These are phyloP conservation scores for Neonectria punicea DNA, from an alignment of 2,329 filamentous ascomycete genomes.

Conservation along the genomic window DNA sequence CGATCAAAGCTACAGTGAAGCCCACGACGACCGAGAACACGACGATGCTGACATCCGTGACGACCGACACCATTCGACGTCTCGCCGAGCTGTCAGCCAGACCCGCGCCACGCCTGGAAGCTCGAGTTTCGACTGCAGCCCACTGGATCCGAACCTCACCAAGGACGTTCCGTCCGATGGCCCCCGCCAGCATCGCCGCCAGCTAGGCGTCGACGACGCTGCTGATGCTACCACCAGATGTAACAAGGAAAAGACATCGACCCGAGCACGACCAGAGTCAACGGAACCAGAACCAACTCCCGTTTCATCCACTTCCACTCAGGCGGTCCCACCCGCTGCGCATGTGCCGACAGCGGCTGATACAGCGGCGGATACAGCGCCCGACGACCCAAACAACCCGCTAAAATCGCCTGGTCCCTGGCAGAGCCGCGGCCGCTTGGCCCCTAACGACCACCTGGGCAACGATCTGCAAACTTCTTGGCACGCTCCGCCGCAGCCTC, in stretches of 20 bases:
- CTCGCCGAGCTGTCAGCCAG: slow-evolving; percentile 36
- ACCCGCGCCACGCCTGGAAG: slow-evolving; percentile 32
- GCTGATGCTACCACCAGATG: not conserved
- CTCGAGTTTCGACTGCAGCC: slow-evolving; percentile 29
- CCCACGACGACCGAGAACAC: slow-evolving; percentile 25
- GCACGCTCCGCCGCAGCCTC: slow-evolving; percentile 27
- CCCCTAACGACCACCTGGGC: slow-evolving; percentile 38
- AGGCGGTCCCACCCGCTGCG: slow-evolving; percentile 36
- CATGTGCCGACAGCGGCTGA: slow-evolving; percentile 27
- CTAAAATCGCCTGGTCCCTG: slow-evolving; percentile 33
- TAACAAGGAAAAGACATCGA: not conserved
- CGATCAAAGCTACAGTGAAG: slow-evolving; percentile 4
- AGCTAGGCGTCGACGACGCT: not conserved
- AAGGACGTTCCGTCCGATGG: not conserved
- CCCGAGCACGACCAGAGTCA: slow-evolving; percentile 1
- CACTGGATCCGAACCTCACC: slow-evolving; percentile 10
- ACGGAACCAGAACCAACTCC: slow-evolving; percentile 9
- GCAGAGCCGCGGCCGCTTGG: slow-evolving; percentile 36
- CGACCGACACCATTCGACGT: slow-evolving; percentile 24
- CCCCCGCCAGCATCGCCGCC: not conserved
- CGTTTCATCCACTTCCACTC: slow-evolving; percentile 12
- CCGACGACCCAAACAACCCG: slow-evolving; percentile 35
- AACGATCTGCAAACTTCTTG: slow-evolving; percentile 35
- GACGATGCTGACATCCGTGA: slow-evolving; percentile 25
- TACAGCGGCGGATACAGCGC: slow-evolving; percentile 26